A percentile compares a stretch with the other conserved stretches of the same genome.
Evolutionary conservation across 371 early-diverging fungal genomes (phyloP).

Genomic region (Zopfochytrium polystomum): DNA sequence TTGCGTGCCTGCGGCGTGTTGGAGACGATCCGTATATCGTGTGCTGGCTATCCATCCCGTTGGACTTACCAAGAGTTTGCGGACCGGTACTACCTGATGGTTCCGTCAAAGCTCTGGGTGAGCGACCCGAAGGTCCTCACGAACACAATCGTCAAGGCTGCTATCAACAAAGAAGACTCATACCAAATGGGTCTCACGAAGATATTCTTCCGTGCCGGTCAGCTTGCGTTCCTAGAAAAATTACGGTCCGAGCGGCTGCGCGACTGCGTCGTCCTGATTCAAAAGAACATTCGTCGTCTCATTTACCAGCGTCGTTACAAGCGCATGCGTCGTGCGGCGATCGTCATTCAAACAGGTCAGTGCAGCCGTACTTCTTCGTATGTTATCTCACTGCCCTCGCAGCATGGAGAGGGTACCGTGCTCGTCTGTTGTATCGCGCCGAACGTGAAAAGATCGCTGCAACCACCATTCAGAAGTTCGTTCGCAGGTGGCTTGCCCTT

Average conservation of each 20-base stretch:
- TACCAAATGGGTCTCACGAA: constrained; percentile 96
- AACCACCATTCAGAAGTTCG: constrained; percentile 65
- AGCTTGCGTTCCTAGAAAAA: constrained; percentile 88
- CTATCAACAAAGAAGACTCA: constrained; percentile 76
- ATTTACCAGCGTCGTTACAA: constrained; percentile 66
- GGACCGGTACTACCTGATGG: constrained; percentile 85
- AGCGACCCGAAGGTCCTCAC: constrained; percentile 49
- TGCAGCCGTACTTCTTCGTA: no score
- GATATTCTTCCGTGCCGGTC: constrained; percentile 98
- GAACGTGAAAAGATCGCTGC: constrained; percentile 74
- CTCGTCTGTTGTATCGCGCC: constrained; percentile 50
- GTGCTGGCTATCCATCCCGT: constrained; percentile 87
- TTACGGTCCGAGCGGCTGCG: constrained; percentile 77
- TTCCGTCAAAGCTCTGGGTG: constrained; percentile 69
- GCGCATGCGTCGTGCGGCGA: constrained; percentile 49
- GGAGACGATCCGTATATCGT: constrained; percentile 98
- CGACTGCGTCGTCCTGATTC: constrained; percentile 76
- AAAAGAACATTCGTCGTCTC: constrained; percentile 81
- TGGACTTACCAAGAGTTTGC: constrained; percentile 91
- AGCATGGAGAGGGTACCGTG: constrained; percentile 53
- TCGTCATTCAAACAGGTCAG: constrained; percentile 39
- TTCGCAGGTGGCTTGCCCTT: constrained; percentile 68
- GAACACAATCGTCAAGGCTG: constrained; percentile 60
- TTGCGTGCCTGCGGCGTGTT: constrained; percentile 99
- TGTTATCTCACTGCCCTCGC: neutral